A percentile compares a stretch with the other conserved stretches of the same genome.
phyloP scores from a whole-genome alignment of 768 basidiomycete genomes.

The Lactarius deliciosus region DNA sequence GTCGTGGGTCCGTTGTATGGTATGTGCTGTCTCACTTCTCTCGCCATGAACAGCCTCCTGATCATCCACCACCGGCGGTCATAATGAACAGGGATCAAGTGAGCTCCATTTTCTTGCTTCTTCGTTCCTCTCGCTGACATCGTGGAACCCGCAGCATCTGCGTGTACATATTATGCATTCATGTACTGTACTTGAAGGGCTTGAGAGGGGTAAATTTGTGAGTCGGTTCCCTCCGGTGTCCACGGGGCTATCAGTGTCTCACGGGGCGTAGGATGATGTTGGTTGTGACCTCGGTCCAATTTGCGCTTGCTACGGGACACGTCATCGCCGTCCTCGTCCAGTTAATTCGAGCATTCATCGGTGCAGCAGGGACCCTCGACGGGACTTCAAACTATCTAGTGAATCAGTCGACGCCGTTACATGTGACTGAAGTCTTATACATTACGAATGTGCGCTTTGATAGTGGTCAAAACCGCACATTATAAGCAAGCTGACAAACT shows the following conservation, averaged over 20 bases:
- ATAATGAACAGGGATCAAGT: constrained; percentile 20
- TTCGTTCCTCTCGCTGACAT: background rate
- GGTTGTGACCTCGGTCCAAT: constrained; percentile 13
- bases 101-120: background rate
- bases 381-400: constrained; percentile 2
- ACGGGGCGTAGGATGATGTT: constrained; percentile 15
- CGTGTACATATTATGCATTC: constrained; percentile 14
- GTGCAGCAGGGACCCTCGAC: background rate
- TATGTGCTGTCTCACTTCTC: background rate
- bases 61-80: no score
- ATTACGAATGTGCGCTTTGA: constrained; percentile 17
- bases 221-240: background rate
- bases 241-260: background rate
- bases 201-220: constrained; percentile 12
- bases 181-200: constrained; percentile 9
- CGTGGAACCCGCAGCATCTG: constrained; percentile 8
- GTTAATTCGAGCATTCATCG: constrained; percentile 12
- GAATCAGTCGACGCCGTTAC: constrained; percentile 9
- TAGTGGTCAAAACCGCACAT: no score
- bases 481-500: background rate
- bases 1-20: constrained; percentile 20
- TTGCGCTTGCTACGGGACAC: constrained; percentile 19
- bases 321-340: constrained; percentile 15
- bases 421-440: constrained; percentile 11
- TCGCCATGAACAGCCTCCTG: no score